Conservation (phyloP, 192 early-diverging fungal genomes). For the Coemansia sp. region DNA sequence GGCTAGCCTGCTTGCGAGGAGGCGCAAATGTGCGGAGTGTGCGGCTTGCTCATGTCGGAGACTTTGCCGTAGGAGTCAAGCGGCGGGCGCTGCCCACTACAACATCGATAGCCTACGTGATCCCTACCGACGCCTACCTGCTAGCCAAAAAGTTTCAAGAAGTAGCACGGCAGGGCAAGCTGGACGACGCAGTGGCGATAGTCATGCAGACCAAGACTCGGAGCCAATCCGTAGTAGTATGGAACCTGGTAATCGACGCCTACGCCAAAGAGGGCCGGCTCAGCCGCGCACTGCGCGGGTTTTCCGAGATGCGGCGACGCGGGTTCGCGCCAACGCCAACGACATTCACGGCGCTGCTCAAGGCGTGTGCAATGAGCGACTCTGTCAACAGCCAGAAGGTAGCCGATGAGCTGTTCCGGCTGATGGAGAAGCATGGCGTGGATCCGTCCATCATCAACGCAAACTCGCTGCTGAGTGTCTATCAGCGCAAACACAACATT, state of each 20-base stretch:
- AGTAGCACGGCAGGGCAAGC: slow-evolving; percentile 27
- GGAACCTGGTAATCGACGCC: slow-evolving; percentile 51
- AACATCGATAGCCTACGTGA: slow-evolving; percentile 44
- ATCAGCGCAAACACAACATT: slow-evolving; percentile 37
- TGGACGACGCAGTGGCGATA: slow-evolving; percentile 51
- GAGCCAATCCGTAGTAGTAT: slow-evolving; percentile 38
- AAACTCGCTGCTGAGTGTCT: slow-evolving; percentile 39
- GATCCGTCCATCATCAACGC: slow-evolving; percentile 32
- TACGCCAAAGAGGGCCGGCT: slow-evolving; percentile 43
- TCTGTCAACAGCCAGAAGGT: slow-evolving; percentile 29
- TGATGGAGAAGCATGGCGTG: slow-evolving; percentile 11
- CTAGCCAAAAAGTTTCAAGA: slow-evolving; percentile 47
- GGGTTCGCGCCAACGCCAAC: slow-evolving; percentile 41
- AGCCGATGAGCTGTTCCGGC: slow-evolving; percentile 25
- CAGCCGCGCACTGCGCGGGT: slow-evolving; percentile 36
- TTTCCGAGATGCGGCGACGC: slow-evolving; percentile 45
- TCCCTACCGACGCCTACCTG: slow-evolving; percentile 41
- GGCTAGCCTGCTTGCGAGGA: background rate
- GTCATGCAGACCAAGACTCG: slow-evolving; percentile 42
- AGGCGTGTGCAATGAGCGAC: slow-evolving; percentile 34
- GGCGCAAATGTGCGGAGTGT: background rate
- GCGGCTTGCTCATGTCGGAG: background rate
- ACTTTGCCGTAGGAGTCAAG: slow-evolving; percentile 19
- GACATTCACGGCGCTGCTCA: slow-evolving; percentile 43
- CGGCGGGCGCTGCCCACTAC: slow-evolving; percentile 42